A percentile compares a stretch with the other conserved stretches of the same genome.
phyloP scores from a whole-genome alignment of 345 rosid genomes.

The Brassica incana region DNA sequence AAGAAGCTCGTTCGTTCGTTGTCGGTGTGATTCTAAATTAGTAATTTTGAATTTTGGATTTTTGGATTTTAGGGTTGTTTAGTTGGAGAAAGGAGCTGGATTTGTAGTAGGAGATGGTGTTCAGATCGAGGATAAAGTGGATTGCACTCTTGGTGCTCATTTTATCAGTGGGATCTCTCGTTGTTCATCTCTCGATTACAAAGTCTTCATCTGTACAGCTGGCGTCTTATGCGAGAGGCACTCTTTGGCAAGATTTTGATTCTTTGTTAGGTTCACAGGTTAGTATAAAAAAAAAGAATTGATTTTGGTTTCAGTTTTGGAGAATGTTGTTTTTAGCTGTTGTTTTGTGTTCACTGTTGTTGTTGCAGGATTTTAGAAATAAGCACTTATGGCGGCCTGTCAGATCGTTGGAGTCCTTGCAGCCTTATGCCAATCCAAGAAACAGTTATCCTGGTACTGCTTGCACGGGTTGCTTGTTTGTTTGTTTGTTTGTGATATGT shows the following conservation, averaged over 20 bases:
- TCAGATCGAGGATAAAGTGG: constrained; percentile 90
- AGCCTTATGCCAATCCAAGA: constrained; percentile 94
- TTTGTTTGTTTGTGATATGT: no score
- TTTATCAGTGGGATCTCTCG: constrained; percentile 73
- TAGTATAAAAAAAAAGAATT: not conserved
- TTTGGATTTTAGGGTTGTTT: constrained; percentile 17
- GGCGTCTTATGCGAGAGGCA: constrained; percentile 56
- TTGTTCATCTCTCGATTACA: constrained; percentile 79
- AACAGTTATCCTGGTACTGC: constrained; percentile 65
- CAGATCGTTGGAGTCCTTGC: constrained; percentile 67
- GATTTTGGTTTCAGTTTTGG: not conserved
- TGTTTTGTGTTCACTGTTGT: not conserved
- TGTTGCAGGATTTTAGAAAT: constrained; percentile 54
- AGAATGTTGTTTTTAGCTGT: not conserved
- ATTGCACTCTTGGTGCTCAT: constrained; percentile 69
- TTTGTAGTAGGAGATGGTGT: constrained; percentile 42
- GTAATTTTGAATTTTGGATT: not conserved
- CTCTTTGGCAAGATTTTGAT: constrained; percentile 53
- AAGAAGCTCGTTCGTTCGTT: not conserved
- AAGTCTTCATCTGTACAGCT: constrained; percentile 64
- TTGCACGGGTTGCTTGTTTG: no score
- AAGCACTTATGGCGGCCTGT: constrained; percentile 81
- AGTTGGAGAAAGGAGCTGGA: constrained; percentile 24
- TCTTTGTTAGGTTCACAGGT: constrained; percentile 51
- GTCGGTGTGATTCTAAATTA: not conserved